Base-by-base conservation (phyloP, 2,329 filamentous ascomycete genomes). In the Ophiostoma triangulosporum region DNA sequence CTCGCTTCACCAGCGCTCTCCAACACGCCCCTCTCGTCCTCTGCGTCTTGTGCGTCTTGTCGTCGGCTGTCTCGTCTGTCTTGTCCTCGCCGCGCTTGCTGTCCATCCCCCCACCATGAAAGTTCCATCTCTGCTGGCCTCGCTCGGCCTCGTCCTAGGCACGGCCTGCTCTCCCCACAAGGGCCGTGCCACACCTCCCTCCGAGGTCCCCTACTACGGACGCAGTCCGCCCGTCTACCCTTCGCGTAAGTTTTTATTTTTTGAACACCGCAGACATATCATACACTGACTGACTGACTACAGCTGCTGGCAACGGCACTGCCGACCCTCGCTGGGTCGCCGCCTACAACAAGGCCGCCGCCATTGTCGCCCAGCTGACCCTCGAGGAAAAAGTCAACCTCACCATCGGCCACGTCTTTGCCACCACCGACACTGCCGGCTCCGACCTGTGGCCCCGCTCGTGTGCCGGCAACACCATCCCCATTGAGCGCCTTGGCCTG, bases 341-440 rank as follows among this genome's bases (percentile, higher is more conserved):
- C n/a, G 65, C 69, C 26, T 69, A 69, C 55, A 43, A 56, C 1
- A 62, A 62, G 22, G 69, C 70, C 12, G 60, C 57, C n/a, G 59
- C 55, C 1, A 57, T 70, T 7, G 67, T 71, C 14, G 60, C 63
- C 4, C 61, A 67, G 56, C 63, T 72, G 61, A 71, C 65, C 2
- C 56, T 68, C 8, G 65, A 67, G 38, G 69, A 72, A 50, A 70
- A 69, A 62, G 64, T 65, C 33, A 68, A 64, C 52, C 55, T 71
- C 43, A 72, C 69, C 1, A 65, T 64, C 4, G 70, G 69, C 38
- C 62, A 56, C 15, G 9, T 29, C 12, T 48, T 20, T 15, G 46
- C 26, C 5, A 33, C 26, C 6, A 33, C 46, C n/a, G 17, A 20
- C 14, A 29, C 27, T 33, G 46, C 46, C 29, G 46, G 46, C 46